These are phyloP conservation scores for Stramenopiles sp. DNA, from an alignment of 352 stramenopile genomes.

Conservation along the genomic window DNA sequence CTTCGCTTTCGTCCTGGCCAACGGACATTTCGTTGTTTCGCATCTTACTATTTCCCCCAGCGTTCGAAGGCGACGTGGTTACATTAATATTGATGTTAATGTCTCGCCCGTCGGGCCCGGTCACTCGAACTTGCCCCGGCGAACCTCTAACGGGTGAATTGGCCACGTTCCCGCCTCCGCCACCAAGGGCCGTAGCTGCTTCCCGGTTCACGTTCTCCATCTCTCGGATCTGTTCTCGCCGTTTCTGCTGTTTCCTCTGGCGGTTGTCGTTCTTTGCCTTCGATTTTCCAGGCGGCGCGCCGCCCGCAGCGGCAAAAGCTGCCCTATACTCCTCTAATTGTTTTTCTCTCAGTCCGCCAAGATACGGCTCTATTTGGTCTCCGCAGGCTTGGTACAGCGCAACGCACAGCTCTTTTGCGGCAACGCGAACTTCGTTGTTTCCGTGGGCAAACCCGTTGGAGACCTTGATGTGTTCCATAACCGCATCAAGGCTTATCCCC, in stretches of 20 bases:
- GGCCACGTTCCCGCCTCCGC: too few relatives aligned
- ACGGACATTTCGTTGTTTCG: constrained; percentile 17
- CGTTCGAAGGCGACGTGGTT: too few relatives aligned
- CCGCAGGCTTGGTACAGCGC: constrained; percentile 39
- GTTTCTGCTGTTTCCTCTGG: too few relatives aligned
- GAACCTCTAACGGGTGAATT: too few relatives aligned
- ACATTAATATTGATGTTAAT: too few relatives aligned
- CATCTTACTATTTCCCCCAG: background rate
- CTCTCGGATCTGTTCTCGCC: too few relatives aligned
- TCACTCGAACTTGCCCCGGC: too few relatives aligned
- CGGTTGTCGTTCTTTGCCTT: too few relatives aligned
- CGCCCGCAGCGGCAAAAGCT: constrained; percentile 40
- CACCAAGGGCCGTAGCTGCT: too few relatives aligned
- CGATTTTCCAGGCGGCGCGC: background rate
- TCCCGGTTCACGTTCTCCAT: too few relatives aligned
- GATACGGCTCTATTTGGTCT: constrained; percentile 40
- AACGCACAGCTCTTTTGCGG: constrained; percentile 57
- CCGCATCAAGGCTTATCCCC: constrained; percentile 18
- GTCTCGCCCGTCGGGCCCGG: too few relatives aligned
- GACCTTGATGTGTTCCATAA: constrained; percentile 55
- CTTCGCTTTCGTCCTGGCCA: constrained; percentile 21
- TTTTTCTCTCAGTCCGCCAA: constrained; percentile 58
- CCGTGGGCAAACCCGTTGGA: constrained; percentile 58
- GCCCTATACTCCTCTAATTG: constrained; percentile 67
- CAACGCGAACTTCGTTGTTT: constrained; percentile 58